Conservation (phyloP, 805 yeast species). For the Saccharomycopsis oosterbeekiorum region DNA sequence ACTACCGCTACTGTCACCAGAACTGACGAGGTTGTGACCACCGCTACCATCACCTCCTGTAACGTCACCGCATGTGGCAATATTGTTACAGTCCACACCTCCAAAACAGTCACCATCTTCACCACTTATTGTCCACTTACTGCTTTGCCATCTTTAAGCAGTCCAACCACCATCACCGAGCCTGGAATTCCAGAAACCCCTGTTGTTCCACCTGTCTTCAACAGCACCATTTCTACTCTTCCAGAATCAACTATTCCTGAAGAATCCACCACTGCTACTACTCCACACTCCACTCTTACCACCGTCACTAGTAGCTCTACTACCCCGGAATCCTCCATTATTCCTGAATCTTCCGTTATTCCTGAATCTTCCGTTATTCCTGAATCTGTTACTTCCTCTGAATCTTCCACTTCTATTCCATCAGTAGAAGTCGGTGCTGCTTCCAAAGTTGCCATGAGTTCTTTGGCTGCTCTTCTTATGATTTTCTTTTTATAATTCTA, state of each 20-base stretch:
- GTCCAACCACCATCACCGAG: not conserved
- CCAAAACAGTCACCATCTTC: constrained; percentile 4
- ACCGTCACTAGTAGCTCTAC: constrained; percentile 7
- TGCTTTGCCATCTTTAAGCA: not conserved
- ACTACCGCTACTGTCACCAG: constrained; percentile 11
- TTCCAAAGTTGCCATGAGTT: not conserved
- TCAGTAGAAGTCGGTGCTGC: constrained; percentile 4
- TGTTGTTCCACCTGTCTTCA: not conserved
- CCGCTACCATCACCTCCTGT: constrained; percentile 11
- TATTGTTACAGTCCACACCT: constrained; percentile 4
- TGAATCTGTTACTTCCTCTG: not conserved
- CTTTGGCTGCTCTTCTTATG: not conserved
- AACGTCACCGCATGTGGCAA: constrained; percentile 1
- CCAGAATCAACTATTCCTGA: not conserved
- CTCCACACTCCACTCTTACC: constrained; percentile 8
- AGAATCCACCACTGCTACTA: not conserved
- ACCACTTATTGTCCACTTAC: constrained; percentile 10
- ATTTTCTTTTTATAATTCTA: not conserved
- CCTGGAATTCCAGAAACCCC: not conserved
- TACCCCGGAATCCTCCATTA: constrained; percentile 9
- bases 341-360: not conserved
- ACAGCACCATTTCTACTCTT: not conserved
- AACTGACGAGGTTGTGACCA: not conserved
- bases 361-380: not conserved
- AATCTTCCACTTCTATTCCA: not conserved